Evolutionary conservation across 352 stramenopile genomes (phyloP), one percentile per base, ranked within the genome.

Genomic region (Bremia lactucae): DNA sequence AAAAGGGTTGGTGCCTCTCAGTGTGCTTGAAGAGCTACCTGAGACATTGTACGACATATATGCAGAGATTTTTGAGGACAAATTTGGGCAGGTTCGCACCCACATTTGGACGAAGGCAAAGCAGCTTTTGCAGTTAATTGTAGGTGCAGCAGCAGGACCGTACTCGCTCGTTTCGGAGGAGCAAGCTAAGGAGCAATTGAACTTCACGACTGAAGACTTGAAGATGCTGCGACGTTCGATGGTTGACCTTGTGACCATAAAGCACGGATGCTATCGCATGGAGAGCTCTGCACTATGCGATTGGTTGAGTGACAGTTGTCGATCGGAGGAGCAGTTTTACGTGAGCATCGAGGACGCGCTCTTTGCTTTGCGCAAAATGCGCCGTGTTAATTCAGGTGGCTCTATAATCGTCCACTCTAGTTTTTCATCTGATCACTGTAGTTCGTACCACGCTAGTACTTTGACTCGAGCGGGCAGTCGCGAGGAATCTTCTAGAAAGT

Each of bases 21-120:
- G 65, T 7, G 65, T 89, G 6, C 57, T 88, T 4, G 51, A 84
- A 13, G 74, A 92, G 19, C 55, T 92, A 22, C 80, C 80, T 2
- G 65, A 89, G 53, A 78, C 74, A 11, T 52, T 92, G 20, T 82
- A 76, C 50, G 80, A 87, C 31, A 92, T 92, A 41, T 89, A 83
- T 42, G 65, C 68, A 1, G 72, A 87, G 51, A 88, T 92, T 29
- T 92, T 92, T 35, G 72, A 92, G 37, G 80, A 92, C 49, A 92
- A 92, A 56, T 92, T 89, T 38, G 80, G 80, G 20, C 65, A 80
- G 20, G 77, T 72, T 9, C 71, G 64, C 15, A 72, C 49, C n/a
- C 80, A 77, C 15, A 42, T 85, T n/a, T 92, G 80, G 80, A 60
- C 62, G 24, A 88, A 88, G 51, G 76, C 62, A 1, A 68, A 86